phyloP scores from a whole-genome alignment of 2,329 filamentous ascomycete genomes.

The Zarea fungicola region DNA sequence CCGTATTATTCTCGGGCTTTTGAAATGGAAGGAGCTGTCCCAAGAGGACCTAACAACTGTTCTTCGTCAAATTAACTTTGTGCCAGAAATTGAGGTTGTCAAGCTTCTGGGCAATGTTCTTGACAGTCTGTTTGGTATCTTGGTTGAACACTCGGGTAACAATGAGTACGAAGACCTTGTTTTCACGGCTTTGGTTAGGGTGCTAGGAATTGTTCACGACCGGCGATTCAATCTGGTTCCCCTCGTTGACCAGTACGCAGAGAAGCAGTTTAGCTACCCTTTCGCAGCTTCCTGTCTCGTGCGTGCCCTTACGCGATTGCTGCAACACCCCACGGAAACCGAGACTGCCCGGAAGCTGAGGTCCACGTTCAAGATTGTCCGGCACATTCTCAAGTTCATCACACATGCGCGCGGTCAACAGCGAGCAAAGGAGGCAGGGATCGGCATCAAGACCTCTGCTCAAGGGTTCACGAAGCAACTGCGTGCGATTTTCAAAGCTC shows the following conservation, averaged over 20 bases:
- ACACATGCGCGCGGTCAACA: conserved; percentile 83
- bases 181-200: conserved; percentile 83
- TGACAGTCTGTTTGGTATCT: conserved; percentile 82
- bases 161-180: conserved; percentile 90
- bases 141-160: conserved; percentile 85
- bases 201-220: conserved; percentile 91
- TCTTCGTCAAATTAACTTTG: conserved; percentile 80
- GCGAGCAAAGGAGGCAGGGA: conserved; percentile 78
- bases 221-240: conserved; percentile 87
- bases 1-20: conserved; percentile 71
- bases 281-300: conserved; percentile 86
- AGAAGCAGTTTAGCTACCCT: conserved; percentile 85
- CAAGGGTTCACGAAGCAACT: conserved; percentile 75
- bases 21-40: conserved; percentile 78
- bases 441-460: conserved; percentile 73
- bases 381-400: conserved; percentile 91
- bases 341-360: conserved; percentile 79
- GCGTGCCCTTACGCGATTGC: conserved; percentile 75
- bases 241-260: conserved; percentile 85
- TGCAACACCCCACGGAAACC: conserved; percentile 77
- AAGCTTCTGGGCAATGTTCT: conserved; percentile 88
- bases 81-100: conserved; percentile 95
- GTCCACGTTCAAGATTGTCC: conserved; percentile 90
- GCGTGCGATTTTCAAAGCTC: conserved; percentile 79
- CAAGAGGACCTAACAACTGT: conserved; percentile 67